Evolutionary conservation across 2,329 filamentous ascomycete species (phyloP).

Genomic region (Corynespora cassiicola): DNA sequence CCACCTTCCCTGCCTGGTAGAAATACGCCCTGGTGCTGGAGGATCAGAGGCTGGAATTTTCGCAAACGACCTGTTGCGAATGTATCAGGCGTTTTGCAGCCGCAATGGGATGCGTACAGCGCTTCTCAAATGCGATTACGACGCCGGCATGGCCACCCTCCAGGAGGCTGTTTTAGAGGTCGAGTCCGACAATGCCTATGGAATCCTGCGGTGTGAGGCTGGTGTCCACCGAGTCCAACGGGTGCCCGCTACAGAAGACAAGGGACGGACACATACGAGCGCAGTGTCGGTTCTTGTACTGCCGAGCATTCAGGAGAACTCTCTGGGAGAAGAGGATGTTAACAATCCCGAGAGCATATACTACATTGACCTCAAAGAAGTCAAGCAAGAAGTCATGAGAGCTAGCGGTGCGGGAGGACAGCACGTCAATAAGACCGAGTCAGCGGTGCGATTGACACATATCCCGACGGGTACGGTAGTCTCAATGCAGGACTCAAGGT

Average conservation of each 20-base stretch:
- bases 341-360: conserved; percentile 91
- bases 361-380: conserved; percentile 84
- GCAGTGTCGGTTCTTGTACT: conserved; percentile 92
- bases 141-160: conserved; percentile 71
- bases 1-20: conserved; percentile 85
- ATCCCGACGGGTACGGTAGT: conserved; percentile 85
- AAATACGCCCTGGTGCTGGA: conserved; percentile 90
- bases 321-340: conserved; percentile 61
- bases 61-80: conserved; percentile 82
- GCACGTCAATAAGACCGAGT: conserved; percentile 98
- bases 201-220: conserved; percentile 81
- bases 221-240: conserved; percentile 96
- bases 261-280: conserved; percentile 91
- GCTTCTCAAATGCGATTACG: conserved; percentile 79
- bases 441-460: conserved; percentile 91
- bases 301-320: conserved; percentile 75
- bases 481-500: conserved; percentile 90
- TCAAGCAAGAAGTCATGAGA: conserved; percentile 86
- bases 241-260: conserved; percentile 87
- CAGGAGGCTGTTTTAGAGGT: conserved; percentile 90
- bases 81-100: conserved; percentile 85
- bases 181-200: conserved; percentile 78
- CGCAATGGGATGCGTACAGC: conserved; percentile 70
- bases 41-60: conserved; percentile 92
- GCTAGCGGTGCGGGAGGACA: conserved; percentile 92